These are phyloP conservation scores for Pseudevernia furfuracea DNA, from an alignment of 495 filamentous ascomycete genomes.

Conservation along the genomic window DNA sequence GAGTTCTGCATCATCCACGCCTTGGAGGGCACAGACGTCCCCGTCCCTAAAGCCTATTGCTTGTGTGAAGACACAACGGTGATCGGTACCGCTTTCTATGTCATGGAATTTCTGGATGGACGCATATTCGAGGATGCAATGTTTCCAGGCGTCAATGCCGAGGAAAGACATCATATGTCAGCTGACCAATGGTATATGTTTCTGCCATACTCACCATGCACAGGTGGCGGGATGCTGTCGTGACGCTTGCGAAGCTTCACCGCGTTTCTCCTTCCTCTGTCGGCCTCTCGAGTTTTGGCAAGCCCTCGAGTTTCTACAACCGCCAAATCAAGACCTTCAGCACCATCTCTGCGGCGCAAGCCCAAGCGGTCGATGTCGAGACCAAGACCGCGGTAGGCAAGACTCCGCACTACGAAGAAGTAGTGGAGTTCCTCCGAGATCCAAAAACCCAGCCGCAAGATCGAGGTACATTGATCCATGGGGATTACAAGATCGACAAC, in stretches of 20 bases:
- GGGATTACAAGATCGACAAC: slow-evolving; percentile 98
- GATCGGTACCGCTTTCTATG: slow-evolving; percentile 87
- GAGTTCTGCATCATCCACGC: slow-evolving; percentile 88
- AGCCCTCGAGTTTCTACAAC: slow-evolving; percentile 69
- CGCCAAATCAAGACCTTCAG: slow-evolving; percentile 78
- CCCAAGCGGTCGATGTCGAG: slow-evolving; percentile 64
- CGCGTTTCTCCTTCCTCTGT: slow-evolving; percentile 57
- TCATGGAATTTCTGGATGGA: slow-evolving; percentile 90
- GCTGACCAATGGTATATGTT: slow-evolving; percentile 12
- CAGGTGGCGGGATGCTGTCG: slow-evolving; percentile 76
- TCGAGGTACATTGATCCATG: slow-evolving; percentile 73
- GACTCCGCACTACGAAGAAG: slow-evolving; percentile 73
- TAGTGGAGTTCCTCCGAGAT: slow-evolving; percentile 69
- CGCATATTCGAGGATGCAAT: slow-evolving; percentile 85
- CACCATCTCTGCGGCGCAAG: slow-evolving; percentile 70
- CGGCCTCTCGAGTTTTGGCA: slow-evolving; percentile 66
- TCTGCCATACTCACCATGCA: slow-evolving; percentile 12
- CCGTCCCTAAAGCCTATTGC: slow-evolving; percentile 75
- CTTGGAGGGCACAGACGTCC: slow-evolving; percentile 69
- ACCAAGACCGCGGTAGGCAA: slow-evolving; percentile 66
- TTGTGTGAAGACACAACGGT: slow-evolving; percentile 75
- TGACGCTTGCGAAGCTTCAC: slow-evolving; percentile 82
- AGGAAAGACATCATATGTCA: slow-evolving; percentile 63
- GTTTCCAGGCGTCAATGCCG: slow-evolving; percentile 62
- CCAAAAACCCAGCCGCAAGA: slow-evolving; percentile 65